These are phyloP conservation scores for Atkinsonella texensis DNA, from an alignment of 2,329 filamentous ascomycete genomes.

Conservation along the genomic window DNA sequence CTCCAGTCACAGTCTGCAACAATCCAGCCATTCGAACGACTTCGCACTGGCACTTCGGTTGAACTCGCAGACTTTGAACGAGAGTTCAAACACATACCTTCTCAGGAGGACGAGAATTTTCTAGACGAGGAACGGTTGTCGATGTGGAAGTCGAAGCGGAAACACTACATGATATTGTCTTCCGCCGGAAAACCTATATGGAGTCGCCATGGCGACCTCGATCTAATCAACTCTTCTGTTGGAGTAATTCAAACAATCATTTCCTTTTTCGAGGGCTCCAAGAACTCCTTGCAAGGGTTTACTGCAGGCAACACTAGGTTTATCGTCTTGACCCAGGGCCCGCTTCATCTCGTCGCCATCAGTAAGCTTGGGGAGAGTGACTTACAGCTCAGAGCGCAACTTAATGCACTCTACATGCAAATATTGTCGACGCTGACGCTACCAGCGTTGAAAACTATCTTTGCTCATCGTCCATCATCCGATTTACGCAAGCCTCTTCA, in stretches of 20 bases:
- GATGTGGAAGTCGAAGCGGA: slow-evolving; percentile 83
- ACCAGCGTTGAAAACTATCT: slow-evolving; percentile 75
- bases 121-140: slow-evolving; percentile 48
- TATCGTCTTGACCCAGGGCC: slow-evolving; percentile 72
- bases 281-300: slow-evolving; percentile 70
- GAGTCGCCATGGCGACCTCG: slow-evolving; percentile 84
- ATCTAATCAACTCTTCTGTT: slow-evolving; percentile 84
- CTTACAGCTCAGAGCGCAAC: slow-evolving; percentile 69
- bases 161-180: slow-evolving; percentile 94
- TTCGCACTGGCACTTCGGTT: slow-evolving; percentile 32
- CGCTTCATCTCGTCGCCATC: slow-evolving; percentile 86
- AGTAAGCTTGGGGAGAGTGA: slow-evolving; percentile 90
- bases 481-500: slow-evolving; percentile 82
- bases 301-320: slow-evolving; percentile 80
- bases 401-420: slow-evolving; percentile 96
- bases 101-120: slow-evolving; percentile 29
- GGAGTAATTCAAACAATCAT: slow-evolving; percentile 96
- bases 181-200: slow-evolving; percentile 96
- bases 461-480: slow-evolving; percentile 81
- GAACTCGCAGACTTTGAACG: slow-evolving; percentile 54
- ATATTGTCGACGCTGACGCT: slow-evolving; percentile 91
- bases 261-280: slow-evolving; percentile 79
- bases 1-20: slow-evolving; percentile 50
- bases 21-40: slow-evolving; percentile 48
- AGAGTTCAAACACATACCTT: slow-evolving; percentile 69